Evolutionary conservation across 129 eudicot genomes (phyloP).

Genomic region (Erigeron canadensis): DNA sequence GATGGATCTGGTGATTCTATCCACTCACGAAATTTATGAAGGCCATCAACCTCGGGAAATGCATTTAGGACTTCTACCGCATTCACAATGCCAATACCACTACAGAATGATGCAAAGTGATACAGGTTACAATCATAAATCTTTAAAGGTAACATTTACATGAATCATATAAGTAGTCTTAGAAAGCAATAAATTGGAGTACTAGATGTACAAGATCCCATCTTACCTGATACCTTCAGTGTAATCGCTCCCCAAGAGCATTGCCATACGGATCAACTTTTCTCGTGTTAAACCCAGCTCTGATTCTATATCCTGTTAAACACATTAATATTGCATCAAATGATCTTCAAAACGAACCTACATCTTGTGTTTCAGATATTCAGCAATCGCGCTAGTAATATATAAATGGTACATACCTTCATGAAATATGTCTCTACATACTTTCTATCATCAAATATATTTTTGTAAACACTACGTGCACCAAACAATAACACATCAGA

Average conservation of each 20-base stretch:
- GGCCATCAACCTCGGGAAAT: conserved; percentile 90
- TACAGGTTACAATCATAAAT: background rate
- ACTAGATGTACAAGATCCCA: background rate
- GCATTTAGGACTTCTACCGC: conserved; percentile 97
- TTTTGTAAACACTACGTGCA: conserved; percentile 85
- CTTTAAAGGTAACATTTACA: background rate
- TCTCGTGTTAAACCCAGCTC: conserved; percentile 89
- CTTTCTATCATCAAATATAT: conserved; percentile 96
- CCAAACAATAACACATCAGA: conserved; percentile 96
- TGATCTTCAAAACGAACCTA: background rate
- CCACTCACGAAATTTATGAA: conserved; percentile 87
- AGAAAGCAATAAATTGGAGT: background rate
- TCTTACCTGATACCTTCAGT: conserved; percentile 94
- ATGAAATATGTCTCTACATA: conserved; percentile 93
- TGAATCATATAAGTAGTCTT: background rate
- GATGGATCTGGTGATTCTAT: conserved; percentile 93
- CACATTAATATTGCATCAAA: conserved; percentile 3
- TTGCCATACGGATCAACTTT: conserved; percentile 81
- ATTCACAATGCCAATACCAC: conserved; percentile 97
- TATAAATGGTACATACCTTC: conserved; percentile 50
- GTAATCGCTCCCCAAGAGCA: conserved; percentile 96
- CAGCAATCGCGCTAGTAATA: background rate
- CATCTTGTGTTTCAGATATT: background rate
- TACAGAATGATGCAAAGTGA: conserved; percentile 25
- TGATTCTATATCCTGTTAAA: conserved; percentile 74